Base-by-base conservation (phyloP, 2,329 filamentous ascomycete genomes). In the Colletotrichum musae region DNA sequence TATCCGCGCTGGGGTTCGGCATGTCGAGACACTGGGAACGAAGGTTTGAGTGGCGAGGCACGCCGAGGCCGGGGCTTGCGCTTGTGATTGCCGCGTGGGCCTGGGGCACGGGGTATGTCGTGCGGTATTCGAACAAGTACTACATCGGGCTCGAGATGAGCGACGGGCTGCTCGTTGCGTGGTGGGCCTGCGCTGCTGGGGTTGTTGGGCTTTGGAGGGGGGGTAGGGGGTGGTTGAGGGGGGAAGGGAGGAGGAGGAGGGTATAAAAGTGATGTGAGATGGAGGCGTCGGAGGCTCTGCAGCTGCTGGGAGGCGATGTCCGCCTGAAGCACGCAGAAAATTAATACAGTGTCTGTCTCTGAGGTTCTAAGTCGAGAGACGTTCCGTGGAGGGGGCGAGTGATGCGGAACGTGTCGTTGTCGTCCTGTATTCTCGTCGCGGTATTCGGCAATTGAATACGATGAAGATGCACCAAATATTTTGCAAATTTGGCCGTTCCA, bases 121-220 rank as follows among this genome's bases (percentile, higher is more conserved):
- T 81, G 15, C 71, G 72, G 47, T 78, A 78, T 63, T 79, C 81
- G 36, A 79, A 80, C 50, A 75, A 73, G 45, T 79, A 83, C 60
- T 83, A 79, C 67, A 75, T 84, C 6, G 74, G 77, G 52, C 72
- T 82, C 21, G 78, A 83, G 76, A 73, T 81, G 70, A 78, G 77
- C 66, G 80, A 79, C 5, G 66, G 82, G 70, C 74, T 77, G 64
- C 41, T 81, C 2, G 78, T 78, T 3, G 12, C 72, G 15, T 74
- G 70, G 15, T 70, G 75, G 56, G 58, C 72, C 10, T 39, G 18
- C 3, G 51, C 58, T 5, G 71, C 66, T 45, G 62, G 54, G 45
- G 59, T 66, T 13, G 16, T 51, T 7, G 32, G 32, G 6, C 16
- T 28, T 58, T 64, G 50, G 58, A 5, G 56, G 28, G 47, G 18